Percentiles rank a stretch among this genome's conserved stretches.
These are phyloP conservation scores for Daldinia decipiens DNA, from an alignment of 495 filamentous ascomycete species.

Conservation along the genomic window DNA sequence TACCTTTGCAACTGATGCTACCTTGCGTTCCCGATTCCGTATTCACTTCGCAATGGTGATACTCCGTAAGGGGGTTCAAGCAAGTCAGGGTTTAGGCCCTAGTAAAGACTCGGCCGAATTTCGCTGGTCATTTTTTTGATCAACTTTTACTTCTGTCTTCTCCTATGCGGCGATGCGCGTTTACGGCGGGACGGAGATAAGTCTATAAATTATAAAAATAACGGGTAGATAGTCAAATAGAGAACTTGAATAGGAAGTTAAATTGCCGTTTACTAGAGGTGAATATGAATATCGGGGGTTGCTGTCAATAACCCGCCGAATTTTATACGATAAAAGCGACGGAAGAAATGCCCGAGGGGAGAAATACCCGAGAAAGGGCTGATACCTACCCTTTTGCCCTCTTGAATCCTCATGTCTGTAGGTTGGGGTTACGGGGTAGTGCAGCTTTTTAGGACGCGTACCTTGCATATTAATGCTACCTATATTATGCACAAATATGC, in stretches of 20 bases:
- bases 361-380: neutral
- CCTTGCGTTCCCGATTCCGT: neutral
- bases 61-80: neutral
- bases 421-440: neutral
- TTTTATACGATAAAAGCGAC: neutral
- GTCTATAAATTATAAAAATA: neutral
- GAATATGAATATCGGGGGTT: neutral
- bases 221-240: neutral
- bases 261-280: neutral
- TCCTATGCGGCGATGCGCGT: neutral
- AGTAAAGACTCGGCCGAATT: neutral
- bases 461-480: constrained; percentile 10
- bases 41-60: neutral
- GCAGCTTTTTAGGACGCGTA: constrained; percentile 15
- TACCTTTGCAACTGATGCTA: neutral
- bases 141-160: neutral
- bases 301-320: neutral
- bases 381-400: neutral
- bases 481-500: constrained; percentile 8
- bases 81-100: neutral
- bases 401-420: neutral
- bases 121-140: neutral
- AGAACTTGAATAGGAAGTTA: neutral
- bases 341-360: neutral
- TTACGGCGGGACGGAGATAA: neutral